Conservation (phyloP, 1,284 basidiomycete genomes). For the Anthracocystis panici-leucophaei region DNA sequence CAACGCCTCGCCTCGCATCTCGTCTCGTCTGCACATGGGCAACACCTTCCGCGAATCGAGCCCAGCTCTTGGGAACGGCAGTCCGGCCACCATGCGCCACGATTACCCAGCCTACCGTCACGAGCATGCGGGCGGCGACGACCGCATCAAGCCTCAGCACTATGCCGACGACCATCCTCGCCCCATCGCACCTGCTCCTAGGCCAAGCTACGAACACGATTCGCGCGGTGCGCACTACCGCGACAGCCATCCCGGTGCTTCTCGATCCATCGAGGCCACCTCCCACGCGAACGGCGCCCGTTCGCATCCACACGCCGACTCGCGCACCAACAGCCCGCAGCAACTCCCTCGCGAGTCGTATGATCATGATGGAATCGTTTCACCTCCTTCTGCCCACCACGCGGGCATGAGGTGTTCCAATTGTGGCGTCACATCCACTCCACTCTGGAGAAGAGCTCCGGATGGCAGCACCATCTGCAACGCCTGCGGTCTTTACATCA, state of each 20-base stretch:
- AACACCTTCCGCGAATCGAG: constrained; percentile 47
- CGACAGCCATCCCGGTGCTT: constrained; percentile 8
- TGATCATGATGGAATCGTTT: constrained; percentile 33
- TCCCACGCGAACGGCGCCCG: constrained; percentile 31
- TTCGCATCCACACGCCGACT: constrained; percentile 14
- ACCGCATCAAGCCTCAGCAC: constrained; percentile 31
- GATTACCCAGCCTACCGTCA: constrained; percentile 32
- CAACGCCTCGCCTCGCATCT: constrained; percentile 39
- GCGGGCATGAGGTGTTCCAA: constrained; percentile 76
- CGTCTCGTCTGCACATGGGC: constrained; percentile 43
- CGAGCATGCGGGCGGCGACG: constrained; percentile 31
- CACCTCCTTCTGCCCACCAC: constrained; percentile 35
- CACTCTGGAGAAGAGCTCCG: constrained; percentile 87
- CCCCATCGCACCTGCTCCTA: constrained; percentile 31
- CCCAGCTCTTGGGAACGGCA: constrained; percentile 40
- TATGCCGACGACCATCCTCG: constrained; percentile 39
- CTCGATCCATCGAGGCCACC: constrained; percentile 20
- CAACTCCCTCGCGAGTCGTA: constrained; percentile 16
- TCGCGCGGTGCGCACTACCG: constrained; percentile 21
- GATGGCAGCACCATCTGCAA: constrained; percentile 90
- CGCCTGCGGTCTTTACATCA: constrained; percentile 73
- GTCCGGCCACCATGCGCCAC: constrained; percentile 43
- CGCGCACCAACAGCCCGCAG: constrained; percentile 33
- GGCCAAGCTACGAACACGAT: constrained; percentile 29
- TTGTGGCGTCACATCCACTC: constrained; percentile 87